Percentiles rank a stretch among this genome's conserved stretches.
phyloP scores from a whole-genome alignment of 2,329 filamentous ascomycete species.

The Alternaria triticina region DNA sequence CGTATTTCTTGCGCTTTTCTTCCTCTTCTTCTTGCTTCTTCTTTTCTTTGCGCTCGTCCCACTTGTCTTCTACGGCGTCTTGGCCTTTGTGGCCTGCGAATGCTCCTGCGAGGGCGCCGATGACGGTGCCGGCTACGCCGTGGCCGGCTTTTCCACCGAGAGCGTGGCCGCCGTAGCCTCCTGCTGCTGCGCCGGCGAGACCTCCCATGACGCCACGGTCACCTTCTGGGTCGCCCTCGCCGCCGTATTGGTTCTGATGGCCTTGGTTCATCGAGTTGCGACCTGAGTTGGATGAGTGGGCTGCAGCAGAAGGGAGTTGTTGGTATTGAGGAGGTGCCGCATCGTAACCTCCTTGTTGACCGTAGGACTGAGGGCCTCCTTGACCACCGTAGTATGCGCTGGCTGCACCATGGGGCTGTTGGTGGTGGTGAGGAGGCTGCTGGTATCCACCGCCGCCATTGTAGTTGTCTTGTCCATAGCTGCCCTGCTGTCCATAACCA shows the following conservation, averaged over 20 bases:
- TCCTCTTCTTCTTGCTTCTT: conserved; percentile 33
- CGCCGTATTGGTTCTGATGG: conserved; percentile 29
- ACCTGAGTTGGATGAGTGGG: conserved; percentile 28
- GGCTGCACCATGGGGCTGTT: conserved; percentile 13
- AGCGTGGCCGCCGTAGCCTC: conserved; percentile 35
- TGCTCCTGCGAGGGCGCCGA: conserved; percentile 33
- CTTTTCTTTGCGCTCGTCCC: conserved; percentile 36
- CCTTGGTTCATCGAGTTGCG: conserved; percentile 33
- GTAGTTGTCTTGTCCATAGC: conserved; percentile 8
- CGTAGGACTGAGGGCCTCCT: conserved; percentile 12
- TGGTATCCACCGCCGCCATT: conserved; percentile 18
- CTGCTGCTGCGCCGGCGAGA: conserved; percentile 33
- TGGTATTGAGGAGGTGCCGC: conserved; percentile 16
- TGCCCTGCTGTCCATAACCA: conserved; percentile 7
- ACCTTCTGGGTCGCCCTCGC: conserved; percentile 29
- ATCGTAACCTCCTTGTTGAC: conserved; percentile 15
- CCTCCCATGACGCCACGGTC: conserved; percentile 37
- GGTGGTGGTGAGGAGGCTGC: conserved; percentile 6
- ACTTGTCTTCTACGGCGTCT: conserved; percentile 30
- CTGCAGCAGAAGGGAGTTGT: conserved; percentile 27
- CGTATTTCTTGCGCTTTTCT: conserved; percentile 14
- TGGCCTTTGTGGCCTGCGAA: conserved; percentile 34
- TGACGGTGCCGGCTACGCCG: conserved; percentile 27
- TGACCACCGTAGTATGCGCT: conserved; percentile 20
- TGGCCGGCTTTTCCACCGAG: conserved; percentile 34